These are phyloP conservation scores for Hanseniaspora gamundiae DNA, from an alignment of 1,139 yeast genomes.

Conservation along the genomic window DNA sequence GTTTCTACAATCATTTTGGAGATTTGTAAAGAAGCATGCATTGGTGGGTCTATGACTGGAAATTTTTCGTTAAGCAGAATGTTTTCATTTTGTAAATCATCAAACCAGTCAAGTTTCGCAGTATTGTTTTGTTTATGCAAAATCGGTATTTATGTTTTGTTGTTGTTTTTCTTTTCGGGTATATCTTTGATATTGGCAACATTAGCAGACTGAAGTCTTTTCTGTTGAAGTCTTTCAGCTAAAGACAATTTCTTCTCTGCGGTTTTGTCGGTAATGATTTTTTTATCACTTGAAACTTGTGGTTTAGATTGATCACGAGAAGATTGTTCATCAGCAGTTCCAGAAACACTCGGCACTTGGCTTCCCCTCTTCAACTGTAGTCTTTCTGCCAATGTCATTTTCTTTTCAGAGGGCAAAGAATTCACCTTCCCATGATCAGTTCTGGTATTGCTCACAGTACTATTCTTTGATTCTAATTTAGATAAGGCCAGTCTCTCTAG, in stretches of 20 bases:
- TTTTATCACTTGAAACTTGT: neutral
- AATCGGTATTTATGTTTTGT: neutral
- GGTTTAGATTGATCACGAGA: too few species aligned
- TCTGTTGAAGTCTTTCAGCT: slow-evolving; percentile 1
- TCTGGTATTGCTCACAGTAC: neutral
- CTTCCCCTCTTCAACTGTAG: neutral
- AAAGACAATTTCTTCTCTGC: neutral
- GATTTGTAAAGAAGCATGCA: neutral
- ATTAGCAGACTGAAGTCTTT: neutral
- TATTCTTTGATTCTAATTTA: neutral
- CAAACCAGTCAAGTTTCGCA: neutral
- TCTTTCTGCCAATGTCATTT: neutral
- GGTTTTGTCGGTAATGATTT: neutral
- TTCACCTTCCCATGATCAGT: too few species aligned
- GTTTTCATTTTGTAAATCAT: neutral
- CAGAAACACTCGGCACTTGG: neutral
- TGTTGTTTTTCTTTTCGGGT: neutral
- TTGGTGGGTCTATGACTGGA: neutral
- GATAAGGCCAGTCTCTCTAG: neutral
- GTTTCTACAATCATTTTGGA: neutral
- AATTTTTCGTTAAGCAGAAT: too few species aligned
- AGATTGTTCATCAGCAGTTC: too few species aligned
- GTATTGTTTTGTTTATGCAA: neutral
- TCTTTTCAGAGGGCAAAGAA: too few species aligned
- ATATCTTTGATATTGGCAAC: neutral